Conservation (phyloP, 495 filamentous ascomycete species). For the Aspergillus bridgeri region DNA sequence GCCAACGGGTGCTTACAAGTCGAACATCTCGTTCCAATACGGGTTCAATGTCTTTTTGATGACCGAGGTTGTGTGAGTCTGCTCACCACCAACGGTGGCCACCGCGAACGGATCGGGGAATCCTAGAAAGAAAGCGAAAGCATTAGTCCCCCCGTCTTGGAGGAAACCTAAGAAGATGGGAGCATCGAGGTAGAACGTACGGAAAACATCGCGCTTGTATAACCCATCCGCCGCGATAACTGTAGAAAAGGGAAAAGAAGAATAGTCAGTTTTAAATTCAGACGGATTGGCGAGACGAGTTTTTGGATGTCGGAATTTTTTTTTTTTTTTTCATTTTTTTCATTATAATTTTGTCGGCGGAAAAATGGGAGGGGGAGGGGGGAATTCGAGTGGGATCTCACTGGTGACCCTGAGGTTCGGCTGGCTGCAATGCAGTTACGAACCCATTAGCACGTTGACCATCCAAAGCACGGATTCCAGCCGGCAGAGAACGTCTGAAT, state of each 20-base stretch:
- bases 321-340: not conserved
- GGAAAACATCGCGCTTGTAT: slow-evolving; percentile 98
- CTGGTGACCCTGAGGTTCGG: slow-evolving; percentile 64
- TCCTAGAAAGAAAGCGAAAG: slow-evolving; percentile 50
- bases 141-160: slow-evolving; percentile 19
- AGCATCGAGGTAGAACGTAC: slow-evolving; percentile 43
- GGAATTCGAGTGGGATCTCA: slow-evolving; percentile 34
- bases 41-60: slow-evolving; percentile 97
- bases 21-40: slow-evolving; percentile 99
- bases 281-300: too few relatives aligned
- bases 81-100: slow-evolving; percentile 92
- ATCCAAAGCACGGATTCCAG: not conserved
- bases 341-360: too few relatives aligned
- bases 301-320: not conserved
- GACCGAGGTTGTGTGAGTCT: slow-evolving; percentile 91
- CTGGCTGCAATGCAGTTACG: slow-evolving; percentile 35
- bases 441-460: slow-evolving; percentile 27
- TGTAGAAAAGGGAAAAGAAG: slow-evolving; percentile 27
- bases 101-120: slow-evolving; percentile 98
- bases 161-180: not conserved
- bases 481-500: not conserved
- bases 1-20: slow-evolving; percentile 62
- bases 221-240: slow-evolving; percentile 98
- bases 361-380: slow-evolving; percentile 9
- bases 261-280: not conserved